Percentiles rank a stretch among this genome's conserved stretches.
phyloP scores from a whole-genome alignment of 495 filamentous ascomycete genomes.

The Penicillium simplicissimum region DNA sequence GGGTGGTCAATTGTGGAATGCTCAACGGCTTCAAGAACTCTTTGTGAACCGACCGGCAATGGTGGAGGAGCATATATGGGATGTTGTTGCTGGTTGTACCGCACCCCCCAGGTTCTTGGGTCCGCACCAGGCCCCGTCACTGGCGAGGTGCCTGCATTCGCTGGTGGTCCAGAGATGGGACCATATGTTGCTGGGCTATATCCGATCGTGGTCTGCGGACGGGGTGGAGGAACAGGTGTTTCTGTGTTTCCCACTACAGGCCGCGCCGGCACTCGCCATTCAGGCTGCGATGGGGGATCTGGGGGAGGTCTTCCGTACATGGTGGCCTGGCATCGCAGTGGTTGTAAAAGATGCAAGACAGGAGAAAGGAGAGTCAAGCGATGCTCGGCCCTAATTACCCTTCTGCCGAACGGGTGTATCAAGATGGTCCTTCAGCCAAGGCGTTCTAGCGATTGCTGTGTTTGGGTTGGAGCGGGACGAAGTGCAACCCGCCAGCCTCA shows the following conservation, averaged over 20 bases:
- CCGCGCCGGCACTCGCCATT: conserved; percentile 43
- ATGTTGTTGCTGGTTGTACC: conserved; percentile 42
- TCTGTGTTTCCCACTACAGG: conserved; percentile 18
- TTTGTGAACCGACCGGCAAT: conserved; percentile 43
- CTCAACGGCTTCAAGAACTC: not conserved
- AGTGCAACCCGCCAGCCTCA: not conserved
- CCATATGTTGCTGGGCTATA: conserved; percentile 48
- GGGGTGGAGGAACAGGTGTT: conserved; percentile 22
- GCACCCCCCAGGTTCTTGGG: conserved; percentile 47
- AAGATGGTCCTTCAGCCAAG: conserved; percentile 3
- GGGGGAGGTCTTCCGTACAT: conserved; percentile 34
- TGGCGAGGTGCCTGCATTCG: conserved; percentile 26
- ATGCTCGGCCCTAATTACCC: not conserved
- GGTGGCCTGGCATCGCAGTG: conserved; percentile 9
- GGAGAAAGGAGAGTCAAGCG: not conserved
- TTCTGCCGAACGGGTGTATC: not conserved
- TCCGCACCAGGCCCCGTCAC: conserved; percentile 28
- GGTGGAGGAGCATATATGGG: conserved; percentile 41
- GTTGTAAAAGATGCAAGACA: not conserved
- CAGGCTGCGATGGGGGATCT: conserved; percentile 36
- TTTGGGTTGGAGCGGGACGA: conserved; percentile 5
- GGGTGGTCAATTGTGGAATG: not conserved
- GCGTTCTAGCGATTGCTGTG: not conserved
- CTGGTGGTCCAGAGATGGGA: conserved; percentile 31
- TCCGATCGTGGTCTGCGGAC: conserved; percentile 21